Evolutionary conservation across 2,329 filamentous ascomycete species (phyloP).

Genomic region (Atkinsonella texensis): DNA sequence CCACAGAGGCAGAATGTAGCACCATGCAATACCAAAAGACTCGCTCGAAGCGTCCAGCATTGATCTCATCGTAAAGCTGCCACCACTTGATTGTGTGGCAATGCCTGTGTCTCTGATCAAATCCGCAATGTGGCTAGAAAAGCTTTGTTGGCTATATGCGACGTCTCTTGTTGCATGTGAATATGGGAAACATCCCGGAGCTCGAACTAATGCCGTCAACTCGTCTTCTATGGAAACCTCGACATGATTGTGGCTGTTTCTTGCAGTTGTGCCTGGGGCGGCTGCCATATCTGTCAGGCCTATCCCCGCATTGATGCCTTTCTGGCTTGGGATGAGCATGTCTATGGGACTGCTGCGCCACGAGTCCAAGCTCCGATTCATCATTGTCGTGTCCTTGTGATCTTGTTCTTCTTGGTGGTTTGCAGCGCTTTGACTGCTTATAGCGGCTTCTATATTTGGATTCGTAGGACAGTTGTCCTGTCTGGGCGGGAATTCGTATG

Average conservation of each 20-base stretch:
- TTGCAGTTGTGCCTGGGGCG: not conserved
- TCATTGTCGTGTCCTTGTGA: not conserved
- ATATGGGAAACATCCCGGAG: slow-evolving; percentile 18
- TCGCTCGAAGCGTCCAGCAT: not conserved
- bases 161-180: slow-evolving; percentile 16
- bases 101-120: not conserved
- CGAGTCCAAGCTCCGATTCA: not conserved
- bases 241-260: not conserved
- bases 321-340: not conserved
- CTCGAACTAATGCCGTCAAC: slow-evolving; percentile 6
- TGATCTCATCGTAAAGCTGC: not conserved
- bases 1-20: slow-evolving; percentile 5
- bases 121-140: slow-evolving; percentile 9
- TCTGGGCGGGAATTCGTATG: slow-evolving; percentile 11
- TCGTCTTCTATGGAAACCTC: slow-evolving; percentile 5
- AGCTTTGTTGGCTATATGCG: slow-evolving; percentile 12
- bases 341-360: not conserved
- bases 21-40: slow-evolving; percentile 1
- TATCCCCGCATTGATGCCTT: not conserved
- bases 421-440: no score
- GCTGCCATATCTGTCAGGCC: not conserved
- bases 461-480: slow-evolving; percentile 8
- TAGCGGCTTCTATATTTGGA: not conserved
- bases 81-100: not conserved
- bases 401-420: not conserved